Base-by-base conservation (phyloP, 2,329 filamentous ascomycete genomes). In the Aciculosporium take region DNA sequence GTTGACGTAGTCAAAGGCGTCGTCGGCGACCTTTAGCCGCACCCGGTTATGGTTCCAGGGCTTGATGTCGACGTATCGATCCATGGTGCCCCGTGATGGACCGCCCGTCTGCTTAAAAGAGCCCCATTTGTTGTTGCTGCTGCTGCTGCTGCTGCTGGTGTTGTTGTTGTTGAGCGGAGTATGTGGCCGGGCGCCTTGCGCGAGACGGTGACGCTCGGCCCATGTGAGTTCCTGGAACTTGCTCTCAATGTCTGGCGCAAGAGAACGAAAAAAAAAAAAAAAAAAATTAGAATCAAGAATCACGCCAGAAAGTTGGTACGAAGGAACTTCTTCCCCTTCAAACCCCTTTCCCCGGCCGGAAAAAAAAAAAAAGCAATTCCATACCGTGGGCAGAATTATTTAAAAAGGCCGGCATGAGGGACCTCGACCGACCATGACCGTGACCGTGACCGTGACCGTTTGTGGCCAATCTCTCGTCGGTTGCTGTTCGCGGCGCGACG, bases 31-130 rank as follows among this genome's bases (percentile, higher is more conserved):
- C 30, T 74, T 71, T 15, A 98, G 73, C 57, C 76, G 81, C 42
- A 98, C 72, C 29, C 91, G 79, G 55, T 93, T 94, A 56, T 84
- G 79, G 46, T 82, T 79, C 77, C 84, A 98, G 0, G 88, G 86
- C 56, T 88, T 81, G 48, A 98, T 85, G 56, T 96, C 94, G 41
- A 70, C 60, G 62, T 96, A 98, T 42, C 91, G 79, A 60, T 96
- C 93, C 50, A 89, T 63, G 24, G 49, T 44, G 34, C 51, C 52
- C 45, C 53, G 55, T 40, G 51, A 48, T 29, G 51, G 49, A 5
- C 40, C 42, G 28, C 63, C 57, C 9, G 50, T 45, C 39, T 62
- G 61, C 43, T 59, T 59, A 42, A 56, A 62, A 18, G 52, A 50
- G 6, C 51, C 50, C 62, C 62, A 65, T 48, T 49, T 58, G 18